A percentile compares a stretch with the other conserved stretches of the same genome.
These are phyloP conservation scores for Hanseniaspora clermontiae DNA, from an alignment of 805 yeast species.

Conservation along the genomic window DNA sequence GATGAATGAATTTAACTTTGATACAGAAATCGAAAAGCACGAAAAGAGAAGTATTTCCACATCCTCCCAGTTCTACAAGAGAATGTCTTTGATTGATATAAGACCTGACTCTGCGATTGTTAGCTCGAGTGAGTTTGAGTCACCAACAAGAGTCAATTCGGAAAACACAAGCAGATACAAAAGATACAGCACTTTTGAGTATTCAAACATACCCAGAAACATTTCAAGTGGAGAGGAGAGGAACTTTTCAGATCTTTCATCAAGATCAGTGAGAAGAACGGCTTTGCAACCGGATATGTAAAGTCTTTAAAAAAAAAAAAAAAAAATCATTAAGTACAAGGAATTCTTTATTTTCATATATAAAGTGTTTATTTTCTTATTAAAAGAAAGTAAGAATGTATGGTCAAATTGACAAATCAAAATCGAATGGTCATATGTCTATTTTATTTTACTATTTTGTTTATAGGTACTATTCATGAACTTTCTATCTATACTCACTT, in stretches of 20 bases:
- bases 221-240: neutral
- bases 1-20: conserved; percentile 6
- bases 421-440: too few species aligned
- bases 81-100: conserved; percentile 3
- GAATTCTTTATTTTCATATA: neutral
- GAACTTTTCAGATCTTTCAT: neutral
- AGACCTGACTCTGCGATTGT: neutral
- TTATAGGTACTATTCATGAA: too few species aligned
- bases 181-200: conserved; percentile 5
- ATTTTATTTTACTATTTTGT: too few species aligned
- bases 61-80: conserved; percentile 1
- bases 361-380: neutral
- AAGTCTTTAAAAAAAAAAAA: too few species aligned
- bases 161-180: conserved; percentile 7
- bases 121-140: neutral
- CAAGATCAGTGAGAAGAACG: conserved; percentile 1
- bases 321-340: conserved; percentile 6
- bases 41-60: neutral
- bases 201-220: neutral
- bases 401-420: neutral
- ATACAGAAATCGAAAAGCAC: neutral
- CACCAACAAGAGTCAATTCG: conserved; percentile 1
- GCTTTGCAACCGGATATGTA: neutral
- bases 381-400: neutral
- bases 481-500: too few species aligned